A percentile compares a stretch with the other conserved stretches of the same genome.
Evolutionary conservation across 2,329 filamentous ascomycete species (phyloP).

Genomic region (Ophiostoma sp.): DNA sequence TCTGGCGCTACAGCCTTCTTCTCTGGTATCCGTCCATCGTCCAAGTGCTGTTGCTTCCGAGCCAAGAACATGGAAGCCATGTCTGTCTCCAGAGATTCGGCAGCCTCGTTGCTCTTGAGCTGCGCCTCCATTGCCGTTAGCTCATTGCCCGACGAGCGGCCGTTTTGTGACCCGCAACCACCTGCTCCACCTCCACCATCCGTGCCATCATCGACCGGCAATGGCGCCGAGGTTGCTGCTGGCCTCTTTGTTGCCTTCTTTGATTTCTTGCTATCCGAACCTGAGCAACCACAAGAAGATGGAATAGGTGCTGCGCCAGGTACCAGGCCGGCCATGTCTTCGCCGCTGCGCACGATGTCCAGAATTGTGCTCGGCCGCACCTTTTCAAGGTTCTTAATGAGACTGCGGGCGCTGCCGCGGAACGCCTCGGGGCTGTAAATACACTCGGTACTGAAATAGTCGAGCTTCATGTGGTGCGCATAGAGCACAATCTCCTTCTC

Average conservation of each 20-base stretch:
- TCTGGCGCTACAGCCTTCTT: constrained; percentile 34
- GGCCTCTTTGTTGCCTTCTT: not conserved
- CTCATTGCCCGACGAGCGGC: constrained; percentile 67
- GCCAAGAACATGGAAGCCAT: constrained; percentile 52
- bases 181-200: constrained; percentile 41
- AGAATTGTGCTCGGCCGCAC: constrained; percentile 92
- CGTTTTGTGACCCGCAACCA: constrained; percentile 73
- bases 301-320: constrained; percentile 52
- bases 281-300: constrained; percentile 23
- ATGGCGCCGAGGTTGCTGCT: not conserved
- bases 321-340: constrained; percentile 92
- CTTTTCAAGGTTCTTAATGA: constrained; percentile 94
- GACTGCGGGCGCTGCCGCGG: constrained; percentile 80
- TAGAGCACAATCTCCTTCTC: constrained; percentile 99
- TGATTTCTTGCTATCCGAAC: not conserved
- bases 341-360: constrained; percentile 90
- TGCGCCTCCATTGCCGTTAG: constrained; percentile 80
- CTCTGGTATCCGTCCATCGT: constrained; percentile 28
- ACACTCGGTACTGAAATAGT: constrained; percentile 98
- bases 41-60: constrained; percentile 35
- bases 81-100: constrained; percentile 65
- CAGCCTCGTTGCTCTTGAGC: constrained; percentile 64
- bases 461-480: constrained; percentile 91
- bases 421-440: constrained; percentile 98
- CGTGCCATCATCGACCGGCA: not conserved